Evolutionary conservation across 306 rosid species (phyloP), one percentile per base, ranked within the genome.

Genomic region (Vachellia collinsii): DNA sequence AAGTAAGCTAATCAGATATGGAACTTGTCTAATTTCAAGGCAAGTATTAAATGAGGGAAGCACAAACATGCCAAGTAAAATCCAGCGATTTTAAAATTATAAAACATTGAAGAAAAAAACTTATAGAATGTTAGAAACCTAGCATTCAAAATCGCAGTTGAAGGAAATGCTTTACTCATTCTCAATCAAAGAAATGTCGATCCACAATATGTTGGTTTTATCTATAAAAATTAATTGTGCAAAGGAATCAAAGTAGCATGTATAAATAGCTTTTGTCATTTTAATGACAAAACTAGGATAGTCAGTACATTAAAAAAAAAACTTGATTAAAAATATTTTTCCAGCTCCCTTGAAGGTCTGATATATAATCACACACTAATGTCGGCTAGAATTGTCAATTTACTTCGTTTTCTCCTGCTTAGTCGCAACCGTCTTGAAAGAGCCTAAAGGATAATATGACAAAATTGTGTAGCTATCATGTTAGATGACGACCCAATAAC

Each of bases 341-440:
- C 47, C 44, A 41, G 36, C 20, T 70, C 90, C 99, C 97, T 90
- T 72, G 97, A 92, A 81, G 99, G 97, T 84, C 93, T 93, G 61
- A 96, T 73, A n/a, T n/a, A 96, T 73, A 71, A 93, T 92, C 79
- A 98, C 99, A n/a, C n/a, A 81, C 83, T 89, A 75, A 96, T 73
- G 78, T 86, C 87, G 4, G 94, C 88, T 53, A 96, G 85, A 78
- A 96, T 93, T 29, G 99, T 96, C 88, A 96, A 85, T 77, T 93
- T 96, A 83, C 93, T 90, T 84, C 97, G 89, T 71, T 92, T 67
- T 64, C 84, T 76, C 68, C 85, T 76, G 71, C 80, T 74, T 72
- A 96, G 38, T 72, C 89, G 72, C 77, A 89, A 79, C 59, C 89
- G 90, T 84, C 99, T 88, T 63, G 93, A 74, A 71, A 93, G 83